Base-by-base conservation (phyloP, 768 basidiomycete species). In the Lactarius akahatsu region DNA sequence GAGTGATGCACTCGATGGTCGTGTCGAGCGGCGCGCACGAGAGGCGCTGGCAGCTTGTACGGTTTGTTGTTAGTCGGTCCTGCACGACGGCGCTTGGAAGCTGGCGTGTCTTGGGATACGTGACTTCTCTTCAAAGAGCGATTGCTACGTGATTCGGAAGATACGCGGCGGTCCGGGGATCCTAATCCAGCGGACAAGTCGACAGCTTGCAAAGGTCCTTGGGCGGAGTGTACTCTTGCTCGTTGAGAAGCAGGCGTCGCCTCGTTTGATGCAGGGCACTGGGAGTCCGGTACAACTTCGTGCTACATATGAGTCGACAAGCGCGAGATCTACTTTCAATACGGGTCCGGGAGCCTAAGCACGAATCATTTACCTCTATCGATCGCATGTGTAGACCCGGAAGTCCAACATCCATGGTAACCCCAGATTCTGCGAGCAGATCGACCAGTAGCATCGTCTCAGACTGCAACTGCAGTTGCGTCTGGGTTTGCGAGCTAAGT, bases 211-310 rank as follows among this genome's bases (percentile, higher is more conserved):
- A 30, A 28, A 2, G 63, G 52, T 18, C 10, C 23, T 43, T 52
- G 61, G 5, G 41, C 15, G 15, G 10, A 15, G 11, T 52, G 32
- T 13, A 30, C 26, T 59, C 38, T 54, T 34, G 18, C 16, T 28
- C 26, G 57, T 16, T 30, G 36, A 32, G 56, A 23, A 1, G 57
- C 18, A 41, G 4, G 18, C 20, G 59, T 9, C 26, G 13, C 52
- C 11, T 34, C 26, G 28, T 45, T 47, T 47, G 43, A 28, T 36
- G 40, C 55, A 6, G 9, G 50, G 16, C 40, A 38, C 43, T 59
- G 62, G 10, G 66, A 67, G 36, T 67, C 66, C 26, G 62, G 62
- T 41, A 67, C 55, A 47, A 67, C 54, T 40, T 63, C 66, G 26
- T 63, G 52, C 66, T 67, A 18, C 18, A 57, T 32, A 18, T 4